phyloP scores from a whole-genome alignment of 352 stramenopile species.

The Porosira glacialis region DNA sequence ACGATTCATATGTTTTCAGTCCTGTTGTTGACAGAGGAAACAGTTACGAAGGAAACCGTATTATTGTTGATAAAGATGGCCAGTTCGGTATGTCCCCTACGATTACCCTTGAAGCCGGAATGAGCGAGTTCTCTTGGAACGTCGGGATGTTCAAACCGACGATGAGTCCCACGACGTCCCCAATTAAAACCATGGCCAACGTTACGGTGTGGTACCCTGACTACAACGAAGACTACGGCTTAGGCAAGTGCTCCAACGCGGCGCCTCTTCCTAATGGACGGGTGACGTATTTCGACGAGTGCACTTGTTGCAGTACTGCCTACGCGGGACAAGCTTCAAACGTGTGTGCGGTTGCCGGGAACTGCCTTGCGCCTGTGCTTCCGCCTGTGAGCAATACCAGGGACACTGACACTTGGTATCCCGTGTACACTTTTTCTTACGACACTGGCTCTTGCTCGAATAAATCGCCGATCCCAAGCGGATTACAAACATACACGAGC shows the following conservation, averaged over 20 bases:
- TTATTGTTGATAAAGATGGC: too few species aligned
- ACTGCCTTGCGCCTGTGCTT: too few species aligned
- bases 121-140: slow-evolving; percentile 2
- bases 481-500: not conserved
- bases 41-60: slow-evolving; percentile 4
- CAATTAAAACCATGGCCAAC: slow-evolving; percentile 14
- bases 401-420: too few species aligned
- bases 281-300: slow-evolving; percentile 16
- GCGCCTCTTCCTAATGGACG: slow-evolving; percentile 28
- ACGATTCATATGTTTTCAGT: slow-evolving; percentile 15
- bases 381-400: too few species aligned
- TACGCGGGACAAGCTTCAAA: not conserved
- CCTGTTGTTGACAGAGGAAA: slow-evolving; percentile 23
- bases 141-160: slow-evolving; percentile 24
- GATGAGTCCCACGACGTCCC: slow-evolving; percentile 27
- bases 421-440: too few species aligned
- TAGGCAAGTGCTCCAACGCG: slow-evolving; percentile 2
- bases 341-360: too few species aligned
- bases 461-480: too few species aligned
- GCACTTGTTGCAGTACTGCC: slow-evolving; percentile 7
- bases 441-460: too few species aligned
- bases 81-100: slow-evolving; percentile 9
- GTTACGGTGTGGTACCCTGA: slow-evolving; percentile 14
- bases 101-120: slow-evolving; percentile 3
- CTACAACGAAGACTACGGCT: slow-evolving; percentile 6